These are phyloP conservation scores for Ascodesmis nigricans DNA, from an alignment of 495 filamentous ascomycete species.

Conservation along the genomic window DNA sequence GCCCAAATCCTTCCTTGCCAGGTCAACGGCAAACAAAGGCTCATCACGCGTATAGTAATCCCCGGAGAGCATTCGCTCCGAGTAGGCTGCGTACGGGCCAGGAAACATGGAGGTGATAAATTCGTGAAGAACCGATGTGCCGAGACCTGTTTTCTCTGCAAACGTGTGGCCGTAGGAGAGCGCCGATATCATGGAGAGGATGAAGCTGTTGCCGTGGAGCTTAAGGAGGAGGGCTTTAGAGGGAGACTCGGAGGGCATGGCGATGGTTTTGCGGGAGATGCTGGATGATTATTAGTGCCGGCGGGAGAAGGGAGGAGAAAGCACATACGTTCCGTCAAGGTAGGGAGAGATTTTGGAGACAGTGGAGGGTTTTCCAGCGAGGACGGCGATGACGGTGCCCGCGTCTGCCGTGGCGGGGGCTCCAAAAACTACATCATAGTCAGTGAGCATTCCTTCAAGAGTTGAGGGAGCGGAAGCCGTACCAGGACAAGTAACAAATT, in stretches of 20 bases:
- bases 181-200: constrained; percentile 55
- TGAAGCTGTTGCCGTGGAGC: constrained; percentile 68
- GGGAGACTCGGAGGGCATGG: constrained; percentile 39
- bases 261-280: constrained; percentile 46
- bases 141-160: constrained; percentile 64
- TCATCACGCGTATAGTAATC: constrained; percentile 49
- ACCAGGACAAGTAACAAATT: constrained; percentile 56
- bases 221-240: constrained; percentile 46
- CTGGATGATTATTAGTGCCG: not conserved
- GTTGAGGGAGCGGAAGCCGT: too few species aligned
- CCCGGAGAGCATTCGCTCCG: constrained; percentile 46
- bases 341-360: constrained; percentile 49
- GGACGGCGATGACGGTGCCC: constrained; percentile 42
- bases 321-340: constrained; percentile 41
- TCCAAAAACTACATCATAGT: constrained; percentile 40
- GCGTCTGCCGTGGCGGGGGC: constrained; percentile 57
- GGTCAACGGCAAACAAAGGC: constrained; percentile 68
- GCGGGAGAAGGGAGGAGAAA: not conserved
- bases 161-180: constrained; percentile 53
- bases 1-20: constrained; percentile 65
- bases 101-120: constrained; percentile 30
- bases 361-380: constrained; percentile 40
- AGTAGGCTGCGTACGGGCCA: constrained; percentile 46
- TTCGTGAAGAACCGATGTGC: constrained; percentile 41
- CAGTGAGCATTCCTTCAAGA: too few species aligned